phyloP scores from a whole-genome alignment of 2,329 filamentous ascomycete species.

The Macrophomina pseudophaseolina region DNA sequence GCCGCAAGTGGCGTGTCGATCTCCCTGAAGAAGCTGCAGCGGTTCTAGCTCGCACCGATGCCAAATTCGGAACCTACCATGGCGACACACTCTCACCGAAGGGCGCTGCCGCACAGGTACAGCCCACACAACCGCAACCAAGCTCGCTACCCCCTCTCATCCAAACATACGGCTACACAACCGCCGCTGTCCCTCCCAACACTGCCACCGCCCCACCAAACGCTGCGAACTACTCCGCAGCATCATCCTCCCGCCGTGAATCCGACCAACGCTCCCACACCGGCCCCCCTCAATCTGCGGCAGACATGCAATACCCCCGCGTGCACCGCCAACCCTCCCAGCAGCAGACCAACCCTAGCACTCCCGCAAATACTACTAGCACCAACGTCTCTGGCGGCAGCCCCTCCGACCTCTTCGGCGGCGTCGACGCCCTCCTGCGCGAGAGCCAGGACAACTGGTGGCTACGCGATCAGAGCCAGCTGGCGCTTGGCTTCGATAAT shows the following conservation, averaged over 20 bases:
- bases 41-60: conserved; percentile 78
- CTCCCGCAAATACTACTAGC: background rate
- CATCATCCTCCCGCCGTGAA: conserved; percentile 1
- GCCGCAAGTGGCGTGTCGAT: conserved; percentile 87
- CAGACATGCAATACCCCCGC: conserved; percentile 21
- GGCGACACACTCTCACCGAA: conserved; percentile 32
- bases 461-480: conserved; percentile 65
- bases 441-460: conserved; percentile 66
- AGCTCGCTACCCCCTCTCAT: conserved; percentile 3
- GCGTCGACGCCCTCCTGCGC: conserved; percentile 64
- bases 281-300: conserved; percentile 26
- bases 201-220: background rate
- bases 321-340: background rate
- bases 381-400: conserved; percentile 38
- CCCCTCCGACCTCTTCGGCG: conserved; percentile 62
- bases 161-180: conserved; percentile 10
- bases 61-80: conserved; percentile 73
- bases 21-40: conserved; percentile 80
- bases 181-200: background rate
- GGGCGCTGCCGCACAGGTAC: conserved; percentile 24
- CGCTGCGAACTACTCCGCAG: background rate
- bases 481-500: conserved; percentile 67
- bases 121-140: conserved; percentile 26
- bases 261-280: conserved; percentile 28
- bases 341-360: conserved; percentile 14